A percentile compares a stretch with the other conserved stretches of the same genome.
phyloP scores from a whole-genome alignment of 2,329 filamentous ascomycete genomes.

The Ophiocordyceps polyrhachis-furcata region DNA sequence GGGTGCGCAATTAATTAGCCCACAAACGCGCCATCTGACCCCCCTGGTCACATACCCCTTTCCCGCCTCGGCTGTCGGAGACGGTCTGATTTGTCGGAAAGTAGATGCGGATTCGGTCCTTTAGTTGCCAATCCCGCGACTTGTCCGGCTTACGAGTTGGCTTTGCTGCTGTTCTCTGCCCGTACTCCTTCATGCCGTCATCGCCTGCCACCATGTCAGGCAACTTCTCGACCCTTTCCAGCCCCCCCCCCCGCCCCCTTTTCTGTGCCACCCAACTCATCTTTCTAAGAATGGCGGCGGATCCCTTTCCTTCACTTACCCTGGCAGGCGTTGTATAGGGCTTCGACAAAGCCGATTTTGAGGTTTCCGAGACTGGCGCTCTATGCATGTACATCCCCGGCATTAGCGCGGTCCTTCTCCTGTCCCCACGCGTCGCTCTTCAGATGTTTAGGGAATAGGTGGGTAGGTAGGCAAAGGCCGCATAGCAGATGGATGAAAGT shows the following conservation, averaged over 20 bases:
- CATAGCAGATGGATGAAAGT: background rate
- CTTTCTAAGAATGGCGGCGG: background rate
- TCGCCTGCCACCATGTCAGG: conserved; percentile 10
- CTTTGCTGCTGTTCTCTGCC: conserved; percentile 10
- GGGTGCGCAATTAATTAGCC: conserved; percentile 5
- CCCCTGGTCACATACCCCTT: conserved; percentile 17
- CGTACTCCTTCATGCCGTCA: conserved; percentile 26
- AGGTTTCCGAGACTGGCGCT: conserved; percentile 68
- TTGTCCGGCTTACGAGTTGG: conserved; percentile 9
- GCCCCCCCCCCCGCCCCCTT: conserved; percentile 1
- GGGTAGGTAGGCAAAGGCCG: too few species aligned
- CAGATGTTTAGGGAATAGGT: background rate
- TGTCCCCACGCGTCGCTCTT: background rate
- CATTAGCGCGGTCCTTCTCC: background rate
- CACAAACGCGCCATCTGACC: background rate
- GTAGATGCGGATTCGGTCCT: conserved; percentile 49
- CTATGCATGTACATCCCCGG: conserved; percentile 16
- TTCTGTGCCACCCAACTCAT: background rate
- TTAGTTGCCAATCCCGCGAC: conserved; percentile 8
- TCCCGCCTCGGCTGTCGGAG: conserved; percentile 41
- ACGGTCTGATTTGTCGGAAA: conserved; percentile 65
- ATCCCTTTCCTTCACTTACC: conserved; percentile 18
- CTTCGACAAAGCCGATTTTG: conserved; percentile 44
- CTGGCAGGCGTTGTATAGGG: conserved; percentile 35
- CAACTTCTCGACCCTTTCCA: background rate